Percentiles rank a stretch among this genome's conserved stretches.
Conservation (phyloP, 495 filamentous ascomycete species). For the Tricharina praecox region DNA sequence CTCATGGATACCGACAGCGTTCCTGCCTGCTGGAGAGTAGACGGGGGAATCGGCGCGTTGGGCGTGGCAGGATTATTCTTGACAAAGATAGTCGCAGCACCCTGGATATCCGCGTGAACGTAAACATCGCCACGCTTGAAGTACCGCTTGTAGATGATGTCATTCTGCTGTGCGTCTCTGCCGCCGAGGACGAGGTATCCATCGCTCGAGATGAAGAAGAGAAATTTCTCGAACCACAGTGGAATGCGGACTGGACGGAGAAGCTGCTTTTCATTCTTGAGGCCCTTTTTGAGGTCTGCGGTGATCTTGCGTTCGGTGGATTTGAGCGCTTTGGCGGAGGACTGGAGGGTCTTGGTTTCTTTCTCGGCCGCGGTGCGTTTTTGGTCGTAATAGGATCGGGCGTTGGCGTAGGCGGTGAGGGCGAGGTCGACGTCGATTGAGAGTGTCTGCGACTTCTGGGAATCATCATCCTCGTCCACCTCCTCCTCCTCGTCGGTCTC, state of each 20-base stretch:
- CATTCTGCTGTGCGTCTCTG: slow-evolving; percentile 76
- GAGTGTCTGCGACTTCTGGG: slow-evolving; percentile 31
- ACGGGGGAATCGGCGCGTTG: slow-evolving; percentile 75
- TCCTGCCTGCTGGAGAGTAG: slow-evolving; percentile 80
- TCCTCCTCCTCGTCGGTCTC: slow-evolving; percentile 41
- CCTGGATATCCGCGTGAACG: slow-evolving; percentile 76
- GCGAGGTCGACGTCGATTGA: slow-evolving; percentile 71
- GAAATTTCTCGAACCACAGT: slow-evolving; percentile 93
- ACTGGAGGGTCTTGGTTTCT: slow-evolving; percentile 65
- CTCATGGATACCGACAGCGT: slow-evolving; percentile 67
- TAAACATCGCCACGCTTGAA: slow-evolving; percentile 79
- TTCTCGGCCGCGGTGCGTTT: slow-evolving; percentile 70
- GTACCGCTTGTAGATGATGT: slow-evolving; percentile 71
- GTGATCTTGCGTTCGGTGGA: slow-evolving; percentile 76
- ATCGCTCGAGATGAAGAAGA: slow-evolving; percentile 88
- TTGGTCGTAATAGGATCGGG: slow-evolving; percentile 78
- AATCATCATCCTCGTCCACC: slow-evolving; percentile 26
- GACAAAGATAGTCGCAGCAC: slow-evolving; percentile 64
- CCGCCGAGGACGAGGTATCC: slow-evolving; percentile 83
- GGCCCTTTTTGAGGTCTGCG: slow-evolving; percentile 62
- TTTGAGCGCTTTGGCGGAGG: slow-evolving; percentile 70
- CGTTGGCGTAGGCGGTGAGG: slow-evolving; percentile 71
- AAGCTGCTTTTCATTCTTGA: slow-evolving; percentile 84
- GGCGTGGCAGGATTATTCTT: slow-evolving; percentile 62
- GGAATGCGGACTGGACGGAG: slow-evolving; percentile 64